Evolutionary conservation across 257 asterid species (phyloP).

Genomic region (Scutellaria baicalensis): DNA sequence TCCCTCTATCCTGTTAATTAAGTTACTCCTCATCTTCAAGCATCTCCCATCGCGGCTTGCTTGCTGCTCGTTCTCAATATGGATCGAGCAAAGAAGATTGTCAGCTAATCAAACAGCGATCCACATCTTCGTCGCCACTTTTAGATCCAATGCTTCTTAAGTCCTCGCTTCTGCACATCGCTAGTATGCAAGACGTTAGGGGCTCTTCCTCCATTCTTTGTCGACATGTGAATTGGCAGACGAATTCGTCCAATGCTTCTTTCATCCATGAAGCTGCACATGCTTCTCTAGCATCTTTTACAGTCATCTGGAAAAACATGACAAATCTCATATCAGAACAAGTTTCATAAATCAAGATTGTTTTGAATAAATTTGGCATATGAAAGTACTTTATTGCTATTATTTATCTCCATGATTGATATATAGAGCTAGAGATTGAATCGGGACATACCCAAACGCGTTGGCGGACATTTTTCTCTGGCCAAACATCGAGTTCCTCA

Average conservation of each 20-base stretch:
- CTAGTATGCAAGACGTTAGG: constrained; percentile 16
- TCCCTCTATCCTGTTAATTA: constrained; percentile 6
- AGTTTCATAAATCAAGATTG: neutral
- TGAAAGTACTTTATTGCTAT: no score
- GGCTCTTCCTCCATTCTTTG: constrained; percentile 24
- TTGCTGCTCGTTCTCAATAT: constrained; percentile 7
- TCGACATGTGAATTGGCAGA: constrained; percentile 22
- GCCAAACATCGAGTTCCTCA: constrained; percentile 85
- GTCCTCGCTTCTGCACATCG: constrained; percentile 34
- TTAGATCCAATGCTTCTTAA: constrained; percentile 29
- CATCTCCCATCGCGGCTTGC: constrained; percentile 14
- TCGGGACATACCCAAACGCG: constrained; percentile 72
- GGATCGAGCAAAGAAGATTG: constrained; percentile 4
- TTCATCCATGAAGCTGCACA: constrained; percentile 85
- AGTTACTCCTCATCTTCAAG: constrained; percentile 20
- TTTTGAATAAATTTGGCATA: neutral
- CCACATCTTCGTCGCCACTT: constrained; percentile 40
- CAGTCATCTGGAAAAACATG: constrained; percentile 45
- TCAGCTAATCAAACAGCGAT: constrained; percentile 35
- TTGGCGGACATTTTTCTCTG: constrained; percentile 73
- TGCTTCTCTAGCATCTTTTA: constrained; percentile 61
- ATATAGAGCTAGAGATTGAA: neutral
- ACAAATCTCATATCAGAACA: constrained; percentile 16
- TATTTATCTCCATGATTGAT: no score
- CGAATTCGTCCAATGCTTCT: constrained; percentile 69